phyloP scores from a whole-genome alignment of 176 grass and related monocot species.

The Oryza brachyantha region DNA sequence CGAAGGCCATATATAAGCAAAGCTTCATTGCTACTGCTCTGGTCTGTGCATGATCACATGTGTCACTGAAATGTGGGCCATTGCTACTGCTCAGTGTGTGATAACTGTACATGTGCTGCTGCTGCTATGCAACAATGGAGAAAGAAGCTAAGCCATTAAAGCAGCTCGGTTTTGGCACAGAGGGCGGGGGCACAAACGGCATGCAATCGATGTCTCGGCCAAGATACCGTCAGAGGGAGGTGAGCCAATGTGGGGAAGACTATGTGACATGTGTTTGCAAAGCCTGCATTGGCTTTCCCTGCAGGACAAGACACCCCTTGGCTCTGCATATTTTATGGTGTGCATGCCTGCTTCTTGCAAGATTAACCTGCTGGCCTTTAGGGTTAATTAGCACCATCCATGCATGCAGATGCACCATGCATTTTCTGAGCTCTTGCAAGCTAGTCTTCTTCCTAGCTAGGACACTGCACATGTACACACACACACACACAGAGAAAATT shows the following conservation, averaged over 20 bases:
- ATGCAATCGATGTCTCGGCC: slow-evolving; percentile 31
- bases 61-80: background rate
- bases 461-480: background rate
- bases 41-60: background rate
- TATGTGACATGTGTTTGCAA: slow-evolving; percentile 44
- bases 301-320: slow-evolving; percentile 26
- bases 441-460: background rate
- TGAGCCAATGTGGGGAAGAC: slow-evolving; percentile 27
- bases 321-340: no score
- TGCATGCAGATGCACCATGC: background rate
- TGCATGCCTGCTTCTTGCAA: no score
- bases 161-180: background rate
- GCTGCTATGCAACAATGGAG: no score
- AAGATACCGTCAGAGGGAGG: slow-evolving; percentile 38
- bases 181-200: background rate
- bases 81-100: no score
- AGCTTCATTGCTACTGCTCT: no score
- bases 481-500: background rate
- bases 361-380: background rate
- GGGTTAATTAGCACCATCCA: background rate
- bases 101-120: no score
- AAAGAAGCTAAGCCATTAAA: background rate
- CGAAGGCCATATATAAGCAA: background rate
- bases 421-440: background rate
- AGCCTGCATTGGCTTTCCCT: slow-evolving; percentile 11